Conservation (phyloP, 2,329 filamentous ascomycete species). For the Microdochium bolleyi region DNA sequence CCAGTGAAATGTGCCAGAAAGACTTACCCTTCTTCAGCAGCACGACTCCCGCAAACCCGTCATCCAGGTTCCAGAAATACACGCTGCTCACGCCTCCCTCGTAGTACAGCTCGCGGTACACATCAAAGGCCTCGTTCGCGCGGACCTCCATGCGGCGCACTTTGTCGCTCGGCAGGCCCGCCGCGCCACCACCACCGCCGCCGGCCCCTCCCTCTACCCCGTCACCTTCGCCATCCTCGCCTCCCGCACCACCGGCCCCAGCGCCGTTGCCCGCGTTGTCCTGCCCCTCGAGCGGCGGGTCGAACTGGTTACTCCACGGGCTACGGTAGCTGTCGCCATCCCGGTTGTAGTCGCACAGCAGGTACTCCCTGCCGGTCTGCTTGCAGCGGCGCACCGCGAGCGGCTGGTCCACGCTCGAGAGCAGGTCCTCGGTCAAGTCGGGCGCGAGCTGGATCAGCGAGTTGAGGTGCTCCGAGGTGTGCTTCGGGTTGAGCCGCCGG, state of each 20-base stretch:
- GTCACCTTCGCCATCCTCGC: background rate
- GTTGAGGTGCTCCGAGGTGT: slow-evolving; percentile 81
- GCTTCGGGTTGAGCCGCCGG: slow-evolving; percentile 90
- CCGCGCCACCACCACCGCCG: slow-evolving; percentile 47
- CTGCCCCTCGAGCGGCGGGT: slow-evolving; percentile 77
- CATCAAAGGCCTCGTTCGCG: slow-evolving; percentile 93
- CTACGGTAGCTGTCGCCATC: slow-evolving; percentile 96
- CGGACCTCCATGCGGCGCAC: slow-evolving; percentile 90
- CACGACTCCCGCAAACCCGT: slow-evolving; percentile 94
- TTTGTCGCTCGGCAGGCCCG: slow-evolving; percentile 80
- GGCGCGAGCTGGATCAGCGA: slow-evolving; percentile 83
- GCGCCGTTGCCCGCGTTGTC: slow-evolving; percentile 48
- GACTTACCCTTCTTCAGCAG: slow-evolving; percentile 82
- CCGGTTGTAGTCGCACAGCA: slow-evolving; percentile 99
- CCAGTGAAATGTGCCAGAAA: background rate
- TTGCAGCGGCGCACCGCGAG: slow-evolving; percentile 79
- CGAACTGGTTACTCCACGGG: slow-evolving; percentile 99
- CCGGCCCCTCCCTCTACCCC: background rate
- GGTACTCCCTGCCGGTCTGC: slow-evolving; percentile 86
- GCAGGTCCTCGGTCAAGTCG: slow-evolving; percentile 91
- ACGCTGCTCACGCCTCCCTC: slow-evolving; percentile 94
- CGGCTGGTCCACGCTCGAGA: slow-evolving; percentile 95
- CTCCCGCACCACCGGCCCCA: background rate
- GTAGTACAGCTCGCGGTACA: slow-evolving; percentile 94
- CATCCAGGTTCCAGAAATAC: slow-evolving; percentile 97